Evolutionary conservation across 148 eudicot genomes (phyloP).

Genomic region (Diospyros lotus): DNA sequence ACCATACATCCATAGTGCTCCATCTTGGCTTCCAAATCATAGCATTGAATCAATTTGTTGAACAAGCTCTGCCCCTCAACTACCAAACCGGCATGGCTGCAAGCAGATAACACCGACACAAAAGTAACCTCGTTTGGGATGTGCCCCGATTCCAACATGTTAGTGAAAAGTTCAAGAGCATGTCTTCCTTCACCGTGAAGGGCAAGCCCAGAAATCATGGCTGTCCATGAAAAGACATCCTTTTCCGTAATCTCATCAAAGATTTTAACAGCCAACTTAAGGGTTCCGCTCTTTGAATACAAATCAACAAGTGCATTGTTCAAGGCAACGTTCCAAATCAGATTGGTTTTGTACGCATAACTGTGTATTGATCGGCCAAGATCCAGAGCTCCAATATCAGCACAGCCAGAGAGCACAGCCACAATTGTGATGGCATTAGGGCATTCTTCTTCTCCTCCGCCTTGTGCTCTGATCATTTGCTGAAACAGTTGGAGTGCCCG

Average conservation of each 20-base stretch:
- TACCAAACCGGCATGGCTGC: constrained; percentile 34
- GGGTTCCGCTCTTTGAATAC: constrained; percentile 32
- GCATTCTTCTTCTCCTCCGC: constrained; percentile 6
- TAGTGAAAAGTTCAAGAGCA: constrained; percentile 23
- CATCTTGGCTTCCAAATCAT: constrained; percentile 23
- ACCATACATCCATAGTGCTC: constrained; percentile 42
- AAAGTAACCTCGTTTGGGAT: constrained; percentile 32
- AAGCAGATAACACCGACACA: constrained; percentile 35
- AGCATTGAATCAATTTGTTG: constrained; percentile 16
- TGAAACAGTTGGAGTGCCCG: constrained; percentile 26
- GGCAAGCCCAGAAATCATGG: constrained; percentile 33
- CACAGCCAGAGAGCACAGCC: constrained; percentile 30
- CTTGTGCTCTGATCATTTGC: constrained; percentile 20
- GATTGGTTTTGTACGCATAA: constrained; percentile 21
- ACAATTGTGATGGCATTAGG: constrained; percentile 29
- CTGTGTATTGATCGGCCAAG: constrained; percentile 30
- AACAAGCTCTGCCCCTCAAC: constrained; percentile 25
- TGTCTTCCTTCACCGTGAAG: constrained; percentile 29
- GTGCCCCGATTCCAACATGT: constrained; percentile 29
- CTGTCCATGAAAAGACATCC: constrained; percentile 38
- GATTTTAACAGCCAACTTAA: constrained; percentile 25
- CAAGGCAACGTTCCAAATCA: constrained; percentile 21
- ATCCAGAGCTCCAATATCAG: constrained; percentile 42
- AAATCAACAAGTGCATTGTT: constrained; percentile 36
- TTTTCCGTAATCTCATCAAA: constrained; percentile 20